These are phyloP conservation scores for Anethum foeniculum DNA, from an alignment of 140 eudicot species.

Conservation along the genomic window DNA sequence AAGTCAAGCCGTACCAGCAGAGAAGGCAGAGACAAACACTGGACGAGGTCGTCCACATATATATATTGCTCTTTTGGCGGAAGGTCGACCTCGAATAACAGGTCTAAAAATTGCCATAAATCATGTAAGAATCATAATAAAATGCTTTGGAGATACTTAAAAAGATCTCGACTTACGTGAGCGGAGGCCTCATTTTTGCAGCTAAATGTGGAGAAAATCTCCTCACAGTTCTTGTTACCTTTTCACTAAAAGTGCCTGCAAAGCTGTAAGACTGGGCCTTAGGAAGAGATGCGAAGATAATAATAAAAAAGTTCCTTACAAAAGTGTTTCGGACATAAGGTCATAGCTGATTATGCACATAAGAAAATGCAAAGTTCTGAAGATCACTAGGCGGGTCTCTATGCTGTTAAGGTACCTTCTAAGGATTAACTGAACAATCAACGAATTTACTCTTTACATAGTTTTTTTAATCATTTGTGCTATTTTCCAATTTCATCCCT, in stretches of 20 bases:
- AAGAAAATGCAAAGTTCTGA: neutral
- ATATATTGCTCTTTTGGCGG: constrained; percentile 68
- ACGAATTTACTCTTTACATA: neutral
- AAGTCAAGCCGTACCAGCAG: constrained; percentile 42
- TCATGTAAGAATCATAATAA: constrained; percentile 15
- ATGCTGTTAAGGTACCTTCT: neutral
- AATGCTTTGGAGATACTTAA: neutral
- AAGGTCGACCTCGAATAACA: constrained; percentile 97
- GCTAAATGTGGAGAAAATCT: constrained; percentile 89
- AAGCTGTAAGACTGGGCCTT: constrained; percentile 47
- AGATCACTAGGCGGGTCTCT: neutral
- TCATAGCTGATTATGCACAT: neutral
- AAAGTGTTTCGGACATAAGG: neutral
- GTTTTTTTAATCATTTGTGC: neutral
- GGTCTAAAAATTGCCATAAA: constrained; percentile 43
- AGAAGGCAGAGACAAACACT: constrained; percentile 53
- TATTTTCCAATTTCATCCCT: neutral
- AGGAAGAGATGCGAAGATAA: neutral
- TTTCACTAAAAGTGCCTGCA: constrained; percentile 93
- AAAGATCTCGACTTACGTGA: constrained; percentile 47
- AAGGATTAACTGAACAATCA: neutral
- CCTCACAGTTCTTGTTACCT: constrained; percentile 77
- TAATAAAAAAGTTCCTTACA: neutral
- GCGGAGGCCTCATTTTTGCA: constrained; percentile 98
- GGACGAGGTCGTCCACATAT: constrained; percentile 94